Conservation (phyloP, 2,329 filamentous ascomycete species). For the Diaporthe helianthi region DNA sequence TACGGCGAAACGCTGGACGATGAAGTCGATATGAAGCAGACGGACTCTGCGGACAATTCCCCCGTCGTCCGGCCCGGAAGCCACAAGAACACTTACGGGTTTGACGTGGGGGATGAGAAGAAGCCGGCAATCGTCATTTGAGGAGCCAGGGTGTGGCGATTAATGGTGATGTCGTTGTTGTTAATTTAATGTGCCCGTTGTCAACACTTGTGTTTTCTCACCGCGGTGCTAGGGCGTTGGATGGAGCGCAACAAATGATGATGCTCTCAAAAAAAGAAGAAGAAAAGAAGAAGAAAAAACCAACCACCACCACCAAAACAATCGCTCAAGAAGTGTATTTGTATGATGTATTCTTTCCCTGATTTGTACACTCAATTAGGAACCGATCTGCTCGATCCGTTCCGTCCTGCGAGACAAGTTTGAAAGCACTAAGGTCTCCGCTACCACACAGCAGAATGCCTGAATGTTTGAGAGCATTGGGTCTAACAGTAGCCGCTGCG, state of each 20-base stretch:
- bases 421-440: neutral
- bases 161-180: neutral
- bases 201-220: neutral
- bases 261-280: no score
- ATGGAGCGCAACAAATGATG: neutral
- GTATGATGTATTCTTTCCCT: neutral
- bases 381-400: slow-evolving; percentile 12
- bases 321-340: neutral
- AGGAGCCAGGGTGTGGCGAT: neutral
- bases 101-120: neutral
- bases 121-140: neutral
- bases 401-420: neutral
- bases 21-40: neutral
- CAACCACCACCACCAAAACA: no score
- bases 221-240: neutral
- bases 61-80: slow-evolving; percentile 1
- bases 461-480: neutral
- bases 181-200: neutral
- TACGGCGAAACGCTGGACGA: slow-evolving; percentile 47
- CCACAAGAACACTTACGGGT: neutral
- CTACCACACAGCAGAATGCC: neutral
- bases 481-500: neutral
- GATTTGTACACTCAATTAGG: neutral
- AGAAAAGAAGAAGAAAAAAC: no score
- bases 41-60: neutral